These are phyloP conservation scores for Cladophialophora bantiana DNA, from an alignment of 2,329 filamentous ascomycete genomes.

Conservation along the genomic window DNA sequence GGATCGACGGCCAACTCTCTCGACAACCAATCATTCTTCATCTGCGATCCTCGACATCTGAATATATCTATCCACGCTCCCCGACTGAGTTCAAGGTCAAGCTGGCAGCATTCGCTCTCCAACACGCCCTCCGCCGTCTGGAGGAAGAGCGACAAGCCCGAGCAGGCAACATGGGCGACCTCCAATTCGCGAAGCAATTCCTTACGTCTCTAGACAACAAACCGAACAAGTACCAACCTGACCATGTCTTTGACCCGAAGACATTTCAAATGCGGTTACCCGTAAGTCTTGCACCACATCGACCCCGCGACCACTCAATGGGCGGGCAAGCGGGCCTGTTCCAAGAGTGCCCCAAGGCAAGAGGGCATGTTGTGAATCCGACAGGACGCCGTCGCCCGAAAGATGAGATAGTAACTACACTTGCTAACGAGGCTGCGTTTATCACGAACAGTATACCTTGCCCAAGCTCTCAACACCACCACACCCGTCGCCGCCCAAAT, in stretches of 20 bases:
- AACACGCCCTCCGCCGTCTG: conserved; percentile 55
- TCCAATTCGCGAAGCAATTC: conserved; percentile 83
- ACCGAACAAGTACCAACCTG: conserved; percentile 80
- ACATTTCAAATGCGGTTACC: conserved; percentile 77
- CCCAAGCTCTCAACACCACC: conserved; percentile 53
- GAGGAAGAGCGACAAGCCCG: conserved; percentile 53
- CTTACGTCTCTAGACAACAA: conserved; percentile 79
- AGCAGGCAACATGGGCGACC: conserved; percentile 72
- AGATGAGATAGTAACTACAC: neutral
- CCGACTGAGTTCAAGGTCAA: neutral
- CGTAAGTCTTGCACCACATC: conserved; percentile 60
- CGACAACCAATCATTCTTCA: neutral
- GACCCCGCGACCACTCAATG: no score
- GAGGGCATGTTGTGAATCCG: no score
- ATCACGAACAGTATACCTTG: conserved; percentile 51
- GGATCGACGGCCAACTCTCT: neutral
- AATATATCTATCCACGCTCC: neutral
- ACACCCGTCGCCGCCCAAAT: conserved; percentile 54
- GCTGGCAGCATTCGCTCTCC: conserved; percentile 42
- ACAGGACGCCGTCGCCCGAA: neutral
- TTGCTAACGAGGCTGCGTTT: neutral
- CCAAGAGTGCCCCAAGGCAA: no score
- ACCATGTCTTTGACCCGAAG: conserved; percentile 87
- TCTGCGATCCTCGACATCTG: neutral
- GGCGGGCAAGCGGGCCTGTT: no score